Percentiles rank a stretch among this genome's conserved stretches.
Evolutionary conservation across 2,329 filamentous ascomycete genomes (phyloP).

Genomic region (Fusarium siculi): DNA sequence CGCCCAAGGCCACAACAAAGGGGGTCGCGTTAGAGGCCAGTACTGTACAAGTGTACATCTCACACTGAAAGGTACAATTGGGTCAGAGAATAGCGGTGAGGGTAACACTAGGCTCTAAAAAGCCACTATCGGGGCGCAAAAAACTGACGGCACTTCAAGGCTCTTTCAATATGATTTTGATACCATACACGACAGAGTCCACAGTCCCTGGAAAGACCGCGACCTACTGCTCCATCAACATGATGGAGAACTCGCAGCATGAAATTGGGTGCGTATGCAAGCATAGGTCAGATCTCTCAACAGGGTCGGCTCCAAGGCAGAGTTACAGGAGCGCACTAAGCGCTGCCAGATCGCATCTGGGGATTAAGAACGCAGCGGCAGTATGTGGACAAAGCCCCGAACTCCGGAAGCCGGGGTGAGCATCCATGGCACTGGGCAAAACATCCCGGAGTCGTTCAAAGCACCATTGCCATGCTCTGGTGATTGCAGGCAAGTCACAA

Average conservation of each 20-base stretch:
- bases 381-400: conserved; percentile 44
- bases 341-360: conserved; percentile 46
- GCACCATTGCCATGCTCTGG: conserved; percentile 30
- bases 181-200: conserved; percentile 3
- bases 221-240: conserved; percentile 17
- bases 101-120: conserved; percentile 42
- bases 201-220: neutral
- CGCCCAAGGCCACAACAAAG: conserved; percentile 29
- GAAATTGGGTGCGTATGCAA: conserved; percentile 43
- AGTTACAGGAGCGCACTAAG: conserved; percentile 45
- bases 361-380: conserved; percentile 42
- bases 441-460: conserved; percentile 34
- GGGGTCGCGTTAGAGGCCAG: conserved; percentile 36
- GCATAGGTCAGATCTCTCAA: conserved; percentile 44
- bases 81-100: conserved; percentile 43
- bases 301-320: conserved; percentile 36
- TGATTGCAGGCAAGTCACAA: conserved; percentile 2
- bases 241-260: conserved; percentile 29
- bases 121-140: conserved; percentile 34
- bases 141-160: conserved; percentile 22
- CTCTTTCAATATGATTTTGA: conserved; percentile 15
- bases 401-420: conserved; percentile 35
- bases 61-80: conserved; percentile 36
- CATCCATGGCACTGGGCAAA: conserved; percentile 37
- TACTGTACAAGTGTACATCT: conserved; percentile 35